Percentiles rank a stretch among this genome's conserved stretches.
phyloP scores from a whole-genome alignment of 164 flowering plant genomes.

The Vitis rotundifolia region DNA sequence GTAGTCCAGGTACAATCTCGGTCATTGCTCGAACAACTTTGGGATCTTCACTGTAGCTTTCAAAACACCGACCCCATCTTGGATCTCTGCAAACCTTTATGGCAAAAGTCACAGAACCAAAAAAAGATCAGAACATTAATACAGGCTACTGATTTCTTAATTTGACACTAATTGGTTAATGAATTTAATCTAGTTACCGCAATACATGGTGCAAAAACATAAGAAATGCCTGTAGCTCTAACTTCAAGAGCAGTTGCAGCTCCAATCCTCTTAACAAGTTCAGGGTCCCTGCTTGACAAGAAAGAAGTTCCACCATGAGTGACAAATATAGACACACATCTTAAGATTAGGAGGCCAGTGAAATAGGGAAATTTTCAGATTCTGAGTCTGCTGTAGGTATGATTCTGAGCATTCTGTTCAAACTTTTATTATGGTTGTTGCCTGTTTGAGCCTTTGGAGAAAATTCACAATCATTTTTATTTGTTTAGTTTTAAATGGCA shows the following conservation, averaged over 20 bases:
- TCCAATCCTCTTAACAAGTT: slow-evolving; percentile 29
- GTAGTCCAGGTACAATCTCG: slow-evolving; percentile 27
- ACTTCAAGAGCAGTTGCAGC: slow-evolving; percentile 37
- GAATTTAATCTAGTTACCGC: slow-evolving; percentile 17
- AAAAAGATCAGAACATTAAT: not conserved
- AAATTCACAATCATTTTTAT: no score
- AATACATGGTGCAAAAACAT: slow-evolving; percentile 32
- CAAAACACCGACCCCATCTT: slow-evolving; percentile 36
- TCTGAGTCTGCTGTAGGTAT: no score
- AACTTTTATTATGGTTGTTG: no score
- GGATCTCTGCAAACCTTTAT: slow-evolving; percentile 36
- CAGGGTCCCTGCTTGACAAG: slow-evolving; percentile 25
- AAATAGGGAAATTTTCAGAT: no score
- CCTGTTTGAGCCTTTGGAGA: no score
- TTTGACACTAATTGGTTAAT: not conserved
- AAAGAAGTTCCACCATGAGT: not conserved
- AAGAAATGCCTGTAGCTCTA: slow-evolving; percentile 34
- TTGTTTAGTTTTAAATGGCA: no score
- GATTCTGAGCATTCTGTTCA: no score
- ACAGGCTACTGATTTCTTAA: no score
- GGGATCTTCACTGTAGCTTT: slow-evolving; percentile 35
- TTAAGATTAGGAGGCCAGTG: no score
- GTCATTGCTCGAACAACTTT: slow-evolving; percentile 29
- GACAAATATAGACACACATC: no score
- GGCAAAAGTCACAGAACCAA: not conserved